A percentile compares a stretch with the other conserved stretches of the same genome.
These are phyloP conservation scores for Pneumocystis carinii DNA, from an alignment of 1,139 yeast species.

Conservation along the genomic window DNA sequence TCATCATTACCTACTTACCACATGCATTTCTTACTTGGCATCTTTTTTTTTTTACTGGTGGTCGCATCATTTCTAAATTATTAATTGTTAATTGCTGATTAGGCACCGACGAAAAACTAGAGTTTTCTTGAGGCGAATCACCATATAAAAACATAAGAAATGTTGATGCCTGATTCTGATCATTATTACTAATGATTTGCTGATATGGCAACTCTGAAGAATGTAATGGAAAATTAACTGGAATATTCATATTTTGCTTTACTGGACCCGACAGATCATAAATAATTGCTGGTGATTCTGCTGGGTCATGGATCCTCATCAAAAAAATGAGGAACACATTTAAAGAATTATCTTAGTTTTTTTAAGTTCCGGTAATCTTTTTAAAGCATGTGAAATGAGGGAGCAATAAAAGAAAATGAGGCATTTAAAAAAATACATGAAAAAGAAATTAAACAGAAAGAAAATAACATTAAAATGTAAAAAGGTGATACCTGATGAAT, in stretches of 20 bases:
- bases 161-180: not conserved
- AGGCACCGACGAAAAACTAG: not conserved
- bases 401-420: too few relatives aligned
- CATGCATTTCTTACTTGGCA: not conserved
- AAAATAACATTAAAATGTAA: too few relatives aligned
- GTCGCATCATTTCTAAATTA: not conserved
- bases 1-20: not conserved
- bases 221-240: not conserved
- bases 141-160: not conserved
- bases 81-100: not conserved
- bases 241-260: not conserved
- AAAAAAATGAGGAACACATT: not conserved
- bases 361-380: not conserved
- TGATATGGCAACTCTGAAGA: not conserved
- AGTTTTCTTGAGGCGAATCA: not conserved
- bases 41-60: not conserved
- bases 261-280: not conserved
- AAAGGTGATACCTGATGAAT: too few relatives aligned
- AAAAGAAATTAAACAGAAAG: too few relatives aligned
- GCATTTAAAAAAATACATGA: too few relatives aligned
- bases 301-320: not conserved
- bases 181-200: not conserved
- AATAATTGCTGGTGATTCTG: not conserved
- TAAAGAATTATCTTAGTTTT: not conserved
- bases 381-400: not conserved